A percentile compares a stretch with the other conserved stretches of the same genome.
Evolutionary conservation across 352 stramenopile species (phyloP).

Genomic region (Lagenidium giganteum): DNA sequence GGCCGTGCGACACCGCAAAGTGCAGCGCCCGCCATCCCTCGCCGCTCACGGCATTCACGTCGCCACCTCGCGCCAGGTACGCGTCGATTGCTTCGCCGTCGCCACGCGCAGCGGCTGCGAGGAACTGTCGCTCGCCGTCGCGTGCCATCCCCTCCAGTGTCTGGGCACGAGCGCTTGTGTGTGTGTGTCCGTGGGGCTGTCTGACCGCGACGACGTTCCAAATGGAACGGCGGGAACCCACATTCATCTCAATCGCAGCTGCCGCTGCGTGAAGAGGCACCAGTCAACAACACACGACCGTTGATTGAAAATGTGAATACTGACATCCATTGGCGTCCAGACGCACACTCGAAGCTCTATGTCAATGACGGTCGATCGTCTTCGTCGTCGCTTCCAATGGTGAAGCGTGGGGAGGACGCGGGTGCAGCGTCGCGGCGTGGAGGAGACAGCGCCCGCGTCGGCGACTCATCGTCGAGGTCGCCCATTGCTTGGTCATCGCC

Average conservation of each 20-base stretch:
- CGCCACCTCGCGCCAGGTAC: conserved; percentile 23
- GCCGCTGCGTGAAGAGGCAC: no score
- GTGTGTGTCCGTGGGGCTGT: no score
- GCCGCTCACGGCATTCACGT: conserved; percentile 52
- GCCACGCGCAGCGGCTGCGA: conserved; percentile 39
- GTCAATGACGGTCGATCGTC: no score
- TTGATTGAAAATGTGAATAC: no score
- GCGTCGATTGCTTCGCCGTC: conserved; percentile 29
- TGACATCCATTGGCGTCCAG: no score
- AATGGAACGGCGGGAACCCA: no score
- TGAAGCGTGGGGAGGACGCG: conserved; percentile 15
- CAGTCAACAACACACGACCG: no score
- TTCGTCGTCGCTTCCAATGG: conserved; percentile 23
- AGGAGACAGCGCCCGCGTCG: conserved; percentile 1
- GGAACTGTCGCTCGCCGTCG: conserved; percentile 22
- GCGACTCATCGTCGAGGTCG: neutral
- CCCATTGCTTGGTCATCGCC: neutral
- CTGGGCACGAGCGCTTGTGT: neutral
- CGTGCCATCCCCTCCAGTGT: conserved; percentile 1
- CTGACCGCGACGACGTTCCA: no score
- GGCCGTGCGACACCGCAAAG: conserved; percentile 49
- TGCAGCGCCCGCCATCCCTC: conserved; percentile 72
- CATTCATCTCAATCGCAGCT: neutral
- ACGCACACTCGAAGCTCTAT: no score
- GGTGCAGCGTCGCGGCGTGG: conserved; percentile 11